phyloP scores from a whole-genome alignment of 495 filamentous ascomycete species.

The Thermothielavioides terrestris region DNA sequence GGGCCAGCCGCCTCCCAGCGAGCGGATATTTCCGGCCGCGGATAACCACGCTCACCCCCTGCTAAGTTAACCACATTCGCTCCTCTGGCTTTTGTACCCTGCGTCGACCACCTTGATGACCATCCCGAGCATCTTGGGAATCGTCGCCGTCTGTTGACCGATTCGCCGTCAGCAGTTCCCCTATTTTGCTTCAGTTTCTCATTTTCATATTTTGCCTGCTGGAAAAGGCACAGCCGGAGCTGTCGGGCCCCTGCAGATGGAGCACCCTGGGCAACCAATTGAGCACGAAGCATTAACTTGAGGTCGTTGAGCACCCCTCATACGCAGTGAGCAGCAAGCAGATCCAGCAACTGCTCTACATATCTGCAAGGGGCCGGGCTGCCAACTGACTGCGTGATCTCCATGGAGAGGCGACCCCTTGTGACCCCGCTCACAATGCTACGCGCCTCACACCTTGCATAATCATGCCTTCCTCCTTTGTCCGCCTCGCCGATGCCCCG shows the following conservation, averaged over 20 bases:
- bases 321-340: too few species aligned
- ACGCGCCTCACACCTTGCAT: not conserved
- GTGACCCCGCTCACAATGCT: constrained; percentile 2
- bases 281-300: too few species aligned
- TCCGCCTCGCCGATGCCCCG: constrained; percentile 30
- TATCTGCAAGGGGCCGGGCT: too few species aligned
- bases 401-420: not conserved
- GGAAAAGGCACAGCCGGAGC: not conserved
- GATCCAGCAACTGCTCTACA: too few species aligned
- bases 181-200: too few species aligned
- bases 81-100: not conserved
- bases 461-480: constrained; percentile 37
- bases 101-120: not conserved
- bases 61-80: too few species aligned
- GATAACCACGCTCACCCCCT: too few species aligned
- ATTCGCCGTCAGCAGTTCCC: too few species aligned
- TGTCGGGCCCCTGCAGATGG: not conserved
- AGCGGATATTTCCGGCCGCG: too few species aligned
- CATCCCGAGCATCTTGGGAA: not conserved
- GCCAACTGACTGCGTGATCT: too few species aligned
- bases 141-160: not conserved
- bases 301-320: too few species aligned
- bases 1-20: too few species aligned
- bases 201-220: not conserved
- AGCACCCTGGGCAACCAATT: not conserved